Evolutionary conservation across 202 grass and related monocot species (phyloP).

Genomic region (Zizania palustris): DNA sequence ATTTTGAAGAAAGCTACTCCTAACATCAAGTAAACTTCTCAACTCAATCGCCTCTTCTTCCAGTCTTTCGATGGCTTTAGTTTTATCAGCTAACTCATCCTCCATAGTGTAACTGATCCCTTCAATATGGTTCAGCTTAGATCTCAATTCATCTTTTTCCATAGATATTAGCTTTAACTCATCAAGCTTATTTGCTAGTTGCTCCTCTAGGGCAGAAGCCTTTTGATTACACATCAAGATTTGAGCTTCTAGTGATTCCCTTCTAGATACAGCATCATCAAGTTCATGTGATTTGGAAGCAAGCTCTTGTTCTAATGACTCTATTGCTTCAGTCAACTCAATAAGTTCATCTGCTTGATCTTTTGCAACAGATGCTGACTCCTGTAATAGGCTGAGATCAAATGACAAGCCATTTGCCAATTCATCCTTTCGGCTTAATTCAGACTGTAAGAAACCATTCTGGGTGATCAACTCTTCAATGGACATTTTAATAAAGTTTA

Average conservation of each 20-base stretch:
- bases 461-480: slow-evolving; percentile 52
- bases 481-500: slow-evolving; percentile 56
- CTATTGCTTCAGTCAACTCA: slow-evolving; percentile 52
- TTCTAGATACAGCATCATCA: slow-evolving; percentile 55
- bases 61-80: slow-evolving; percentile 42
- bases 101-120: slow-evolving; percentile 45
- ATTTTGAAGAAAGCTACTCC: slow-evolving; percentile 42
- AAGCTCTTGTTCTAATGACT: slow-evolving; percentile 60
- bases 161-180: slow-evolving; percentile 46
- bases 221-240: slow-evolving; percentile 47
- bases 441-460: slow-evolving; percentile 66
- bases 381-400: slow-evolving; percentile 94
- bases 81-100: slow-evolving; percentile 62
- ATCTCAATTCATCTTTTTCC: slow-evolving; percentile 64
- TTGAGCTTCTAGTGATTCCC: slow-evolving; percentile 53
- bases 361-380: slow-evolving; percentile 76
- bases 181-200: slow-evolving; percentile 53
- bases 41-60: slow-evolving; percentile 63
- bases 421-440: slow-evolving; percentile 82
- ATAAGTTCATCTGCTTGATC: slow-evolving; percentile 65
- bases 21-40: slow-evolving; percentile 53
- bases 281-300: slow-evolving; percentile 61
- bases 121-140: slow-evolving; percentile 48
- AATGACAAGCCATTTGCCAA: slow-evolving; percentile 76
- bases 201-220: slow-evolving; percentile 52